phyloP scores from a whole-genome alignment of 2,329 filamentous ascomycete species.

The Aspergillus sp. region DNA sequence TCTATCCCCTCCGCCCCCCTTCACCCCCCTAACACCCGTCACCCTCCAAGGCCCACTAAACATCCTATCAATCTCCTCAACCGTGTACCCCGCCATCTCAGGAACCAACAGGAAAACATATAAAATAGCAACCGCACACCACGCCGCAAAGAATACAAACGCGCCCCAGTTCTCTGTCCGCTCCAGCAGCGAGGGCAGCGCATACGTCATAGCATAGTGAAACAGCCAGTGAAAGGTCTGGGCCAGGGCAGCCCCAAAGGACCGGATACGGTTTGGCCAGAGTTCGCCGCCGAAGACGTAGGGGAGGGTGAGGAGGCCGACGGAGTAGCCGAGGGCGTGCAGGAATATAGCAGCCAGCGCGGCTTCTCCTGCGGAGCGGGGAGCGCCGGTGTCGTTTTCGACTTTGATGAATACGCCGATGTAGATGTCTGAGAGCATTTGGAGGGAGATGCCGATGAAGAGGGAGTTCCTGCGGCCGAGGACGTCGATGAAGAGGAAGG shows the following conservation, averaged over 20 bases:
- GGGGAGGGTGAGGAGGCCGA: constrained; percentile 34
- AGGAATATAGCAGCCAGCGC: constrained; percentile 48
- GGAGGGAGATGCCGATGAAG: constrained; percentile 36
- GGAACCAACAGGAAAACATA: constrained; percentile 5
- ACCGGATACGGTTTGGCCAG: constrained; percentile 48
- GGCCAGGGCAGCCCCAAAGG: constrained; percentile 41
- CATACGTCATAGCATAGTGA: constrained; percentile 40
- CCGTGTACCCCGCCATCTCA: constrained; percentile 1
- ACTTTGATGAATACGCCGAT: constrained; percentile 14
- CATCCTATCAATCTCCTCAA: constrained; percentile 8
- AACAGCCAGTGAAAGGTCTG: constrained; percentile 48
- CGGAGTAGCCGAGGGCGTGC: constrained; percentile 46
- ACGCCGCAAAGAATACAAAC: constrained; percentile 9
- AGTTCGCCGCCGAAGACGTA: constrained; percentile 48
- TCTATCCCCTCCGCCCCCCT: no score
- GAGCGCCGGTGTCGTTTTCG: constrained; percentile 22
- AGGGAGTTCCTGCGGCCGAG: constrained; percentile 42
- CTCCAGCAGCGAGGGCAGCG: constrained; percentile 31
- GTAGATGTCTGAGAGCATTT: constrained; percentile 45
- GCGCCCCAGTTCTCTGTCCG: not conserved
- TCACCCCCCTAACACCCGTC: no score
- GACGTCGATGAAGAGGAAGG: constrained; percentile 47
- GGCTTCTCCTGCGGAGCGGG: constrained; percentile 20
- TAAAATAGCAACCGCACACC: constrained; percentile 2
- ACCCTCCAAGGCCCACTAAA: not conserved